Evolutionary conservation across 2,329 filamentous ascomycete genomes (phyloP), one percentile per base, ranked within the genome.

Genomic region (Didymella arachidicola): DNA sequence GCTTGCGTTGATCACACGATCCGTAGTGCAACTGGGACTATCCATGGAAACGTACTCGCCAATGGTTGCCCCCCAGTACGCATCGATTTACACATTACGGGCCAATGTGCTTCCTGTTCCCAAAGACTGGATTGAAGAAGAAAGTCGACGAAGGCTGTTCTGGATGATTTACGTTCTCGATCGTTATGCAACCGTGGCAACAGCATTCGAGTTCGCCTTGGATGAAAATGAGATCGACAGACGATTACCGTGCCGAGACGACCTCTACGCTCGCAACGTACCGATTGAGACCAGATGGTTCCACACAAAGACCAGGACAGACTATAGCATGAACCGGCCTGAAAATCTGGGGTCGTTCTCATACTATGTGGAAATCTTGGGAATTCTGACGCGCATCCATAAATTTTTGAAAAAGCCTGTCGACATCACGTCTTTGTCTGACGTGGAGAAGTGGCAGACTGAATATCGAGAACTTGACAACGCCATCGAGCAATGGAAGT

Each of bases 121-220:
- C 0, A 88, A 87, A 49, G 90, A 92, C 61, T 97, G 93, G 76
- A 89, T 96, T 55, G 93, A 97, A 72, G 93, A 97, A 61, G 93
- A 97, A 75, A 90, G 91, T 41, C 83, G 93, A 27, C 85, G 93
- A 27, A 84, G 93, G 26, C 81, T 97, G 1, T 96, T 97, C 76
- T 97, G 93, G 93, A 94, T 96, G 88, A 88, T 96, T 11, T 97
- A 96, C 72, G 79, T 97, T 12, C 83, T 97, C 6, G 93, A 97
- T 73, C 85, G 93, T 48, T 97, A 96, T 72, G 92, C 92, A 0
- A 97, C 93, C 0, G 89, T 97, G 55, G 89, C 92, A 0, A 97
- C 93, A 0, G 92, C 93, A 0, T 97, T 97, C 67, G 92, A 97
- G 67, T 96, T 97, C 73, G 91, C 92, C 0, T 79, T 97, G 18